These are phyloP conservation scores for Quercus cerris DNA, from an alignment of 306 rosid species.

Conservation along the genomic window DNA sequence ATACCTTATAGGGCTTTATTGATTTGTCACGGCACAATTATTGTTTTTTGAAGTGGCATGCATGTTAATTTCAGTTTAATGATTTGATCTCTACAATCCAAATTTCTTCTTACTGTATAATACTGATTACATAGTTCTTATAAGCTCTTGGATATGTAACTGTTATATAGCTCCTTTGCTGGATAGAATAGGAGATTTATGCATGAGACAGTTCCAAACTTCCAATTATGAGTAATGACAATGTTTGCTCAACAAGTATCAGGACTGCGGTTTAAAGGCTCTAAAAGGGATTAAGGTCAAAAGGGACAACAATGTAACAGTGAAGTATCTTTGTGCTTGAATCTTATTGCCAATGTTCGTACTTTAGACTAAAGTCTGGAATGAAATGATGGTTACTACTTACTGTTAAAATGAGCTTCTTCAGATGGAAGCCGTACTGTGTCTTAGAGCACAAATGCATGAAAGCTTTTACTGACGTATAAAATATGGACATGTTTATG, in stretches of 20 bases:
- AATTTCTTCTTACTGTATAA: conserved; percentile 2
- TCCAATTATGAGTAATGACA: not conserved
- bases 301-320: not conserved
- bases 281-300: not conserved
- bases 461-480: not conserved
- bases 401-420: not conserved
- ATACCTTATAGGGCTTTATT: not conserved
- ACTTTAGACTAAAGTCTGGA: not conserved
- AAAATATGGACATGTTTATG: not conserved
- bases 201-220: not conserved
- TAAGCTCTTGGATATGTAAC: not conserved
- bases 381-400: not conserved
- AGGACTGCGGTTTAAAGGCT: not conserved
- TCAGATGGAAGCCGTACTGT: not conserved
- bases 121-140: not conserved
- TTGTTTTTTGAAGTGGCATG: conserved; percentile 10
- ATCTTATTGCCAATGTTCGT: not conserved
- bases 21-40: not conserved
- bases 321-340: no score
- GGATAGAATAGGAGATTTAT: not conserved
- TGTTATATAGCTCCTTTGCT: not conserved
- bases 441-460: not conserved
- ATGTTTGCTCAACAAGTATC: not conserved
- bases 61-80: conserved; percentile 5
- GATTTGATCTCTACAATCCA: not conserved